Evolutionary conservation across 176 grass and related monocot species (phyloP).

Genomic region (Triticum dicoccoides): DNA sequence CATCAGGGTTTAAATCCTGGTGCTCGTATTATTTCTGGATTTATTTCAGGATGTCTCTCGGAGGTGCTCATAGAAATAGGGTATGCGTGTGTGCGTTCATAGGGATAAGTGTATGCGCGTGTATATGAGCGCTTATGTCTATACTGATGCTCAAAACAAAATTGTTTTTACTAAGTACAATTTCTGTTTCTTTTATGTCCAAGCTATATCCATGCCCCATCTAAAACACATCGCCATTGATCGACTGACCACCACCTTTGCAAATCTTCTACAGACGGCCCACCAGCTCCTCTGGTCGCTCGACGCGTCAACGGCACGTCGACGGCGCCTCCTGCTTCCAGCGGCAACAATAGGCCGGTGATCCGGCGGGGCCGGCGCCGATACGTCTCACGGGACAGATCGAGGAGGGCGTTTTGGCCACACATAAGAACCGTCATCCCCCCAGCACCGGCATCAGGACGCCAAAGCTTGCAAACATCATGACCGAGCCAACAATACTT

Average conservation of each 20-base stretch:
- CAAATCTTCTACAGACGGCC: not conserved
- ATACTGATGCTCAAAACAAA: not conserved
- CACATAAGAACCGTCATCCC: conserved; percentile 2
- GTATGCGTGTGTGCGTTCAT: too few species aligned
- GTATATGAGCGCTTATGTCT: too few species aligned
- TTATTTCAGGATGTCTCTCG: too few species aligned
- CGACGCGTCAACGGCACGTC: not conserved
- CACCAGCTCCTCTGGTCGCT: not conserved
- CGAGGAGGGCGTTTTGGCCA: not conserved
- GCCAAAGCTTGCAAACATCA: conserved; percentile 13
- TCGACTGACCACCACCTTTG: not conserved
- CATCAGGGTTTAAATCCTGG: too few species aligned
- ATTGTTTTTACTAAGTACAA: not conserved
- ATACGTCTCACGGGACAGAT: not conserved
- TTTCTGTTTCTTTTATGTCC: not conserved
- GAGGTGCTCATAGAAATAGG: too few species aligned
- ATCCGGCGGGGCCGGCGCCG: not conserved
- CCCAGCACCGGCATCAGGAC: not conserved
- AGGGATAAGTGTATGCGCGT: too few species aligned
- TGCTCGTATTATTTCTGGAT: too few species aligned
- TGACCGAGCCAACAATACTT: not conserved
- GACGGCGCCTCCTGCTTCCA: not conserved
- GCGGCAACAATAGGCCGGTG: not conserved
- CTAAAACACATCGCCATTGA: not conserved
- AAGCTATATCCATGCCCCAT: not conserved